These are phyloP conservation scores for Xylaria polymorpha DNA, from an alignment of 2,329 filamentous ascomycete genomes.

Conservation along the genomic window DNA sequence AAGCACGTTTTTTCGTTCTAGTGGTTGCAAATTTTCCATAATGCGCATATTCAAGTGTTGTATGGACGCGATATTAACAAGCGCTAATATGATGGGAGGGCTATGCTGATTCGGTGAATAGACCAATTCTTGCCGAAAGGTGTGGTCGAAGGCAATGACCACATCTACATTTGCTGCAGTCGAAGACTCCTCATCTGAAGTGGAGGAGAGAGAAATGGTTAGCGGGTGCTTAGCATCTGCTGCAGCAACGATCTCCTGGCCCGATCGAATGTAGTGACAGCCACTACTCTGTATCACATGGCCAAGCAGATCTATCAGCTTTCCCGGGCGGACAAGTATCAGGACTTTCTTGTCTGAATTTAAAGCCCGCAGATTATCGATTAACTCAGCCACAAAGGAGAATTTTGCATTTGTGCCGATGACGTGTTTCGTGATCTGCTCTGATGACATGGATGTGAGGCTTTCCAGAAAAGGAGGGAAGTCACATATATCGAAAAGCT, in stretches of 20 bases:
- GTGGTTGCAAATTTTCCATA: conserved; percentile 51
- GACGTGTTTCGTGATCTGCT: conserved; percentile 63
- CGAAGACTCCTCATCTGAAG: conserved; percentile 52
- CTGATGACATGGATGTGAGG: conserved; percentile 56
- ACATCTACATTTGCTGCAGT: conserved; percentile 59
- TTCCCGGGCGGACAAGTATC: conserved; percentile 63
- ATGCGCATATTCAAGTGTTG: conserved; percentile 66
- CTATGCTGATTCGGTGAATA: conserved; percentile 44
- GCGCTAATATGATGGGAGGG: conserved; percentile 59
- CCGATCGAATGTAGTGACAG: conserved; percentile 49
- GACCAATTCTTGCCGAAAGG: conserved; percentile 54
- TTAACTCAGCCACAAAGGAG: conserved; percentile 67
- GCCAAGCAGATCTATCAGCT: conserved; percentile 64
- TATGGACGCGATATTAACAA: conserved; percentile 64
- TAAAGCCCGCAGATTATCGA: conserved; percentile 57
- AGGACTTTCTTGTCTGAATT: conserved; percentile 60
- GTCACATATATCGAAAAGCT: conserved; percentile 67
- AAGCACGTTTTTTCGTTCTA: conserved; percentile 62
- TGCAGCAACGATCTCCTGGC: conserved; percentile 38
- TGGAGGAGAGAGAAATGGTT: conserved; percentile 57
- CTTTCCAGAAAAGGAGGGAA: conserved; percentile 64
- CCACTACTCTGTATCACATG: conserved; percentile 58
- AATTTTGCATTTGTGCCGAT: conserved; percentile 70
- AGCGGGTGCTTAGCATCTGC: conserved; percentile 41
- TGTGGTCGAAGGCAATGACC: conserved; percentile 66